A percentile compares a stretch with the other conserved stretches of the same genome.
phyloP scores from a whole-genome alignment of 2,329 filamentous ascomycete genomes.

The Penicillium frequentans region DNA sequence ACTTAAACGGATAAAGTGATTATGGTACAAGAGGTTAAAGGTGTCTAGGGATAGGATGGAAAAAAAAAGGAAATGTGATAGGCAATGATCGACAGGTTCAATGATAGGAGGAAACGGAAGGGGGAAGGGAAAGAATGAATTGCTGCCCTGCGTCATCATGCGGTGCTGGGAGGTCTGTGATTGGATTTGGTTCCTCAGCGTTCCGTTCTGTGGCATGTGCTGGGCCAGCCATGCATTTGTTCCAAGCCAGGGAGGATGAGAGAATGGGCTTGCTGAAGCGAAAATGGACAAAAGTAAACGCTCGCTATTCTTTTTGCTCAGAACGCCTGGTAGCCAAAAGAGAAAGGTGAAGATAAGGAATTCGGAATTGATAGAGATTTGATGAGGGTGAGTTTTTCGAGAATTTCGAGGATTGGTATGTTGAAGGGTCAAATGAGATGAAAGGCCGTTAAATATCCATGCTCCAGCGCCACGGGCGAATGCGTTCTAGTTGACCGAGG shows the following conservation, averaged over 20 bases:
- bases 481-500: slow-evolving; percentile 32
- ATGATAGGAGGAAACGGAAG: neutral
- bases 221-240: slow-evolving; percentile 1
- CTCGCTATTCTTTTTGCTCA: slow-evolving; percentile 16
- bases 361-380: neutral
- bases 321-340: slow-evolving; percentile 17
- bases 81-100: slow-evolving; percentile 2
- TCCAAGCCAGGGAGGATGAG: neutral
- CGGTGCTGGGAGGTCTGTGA: neutral
- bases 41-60: slow-evolving; percentile 13
- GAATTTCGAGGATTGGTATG: neutral
- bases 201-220: neutral
- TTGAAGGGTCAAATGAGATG: neutral
- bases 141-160: neutral
- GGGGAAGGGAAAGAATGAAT: slow-evolving; percentile 1
- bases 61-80: slow-evolving; percentile 2
- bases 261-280: neutral
- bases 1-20: slow-evolving; percentile 11
- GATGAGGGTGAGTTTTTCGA: slow-evolving; percentile 19
- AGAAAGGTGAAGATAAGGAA: slow-evolving; percentile 1
- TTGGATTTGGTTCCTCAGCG: neutral
- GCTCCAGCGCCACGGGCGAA: slow-evolving; percentile 45
- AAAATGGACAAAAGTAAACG: neutral
- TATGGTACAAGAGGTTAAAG: slow-evolving; percentile 22
- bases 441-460: slow-evolving; percentile 40